A percentile compares a stretch with the other conserved stretches of the same genome.
These are phyloP conservation scores for Saccharomycopsis fibuligera DNA, from an alignment of 805 yeast genomes.

Conservation along the genomic window DNA sequence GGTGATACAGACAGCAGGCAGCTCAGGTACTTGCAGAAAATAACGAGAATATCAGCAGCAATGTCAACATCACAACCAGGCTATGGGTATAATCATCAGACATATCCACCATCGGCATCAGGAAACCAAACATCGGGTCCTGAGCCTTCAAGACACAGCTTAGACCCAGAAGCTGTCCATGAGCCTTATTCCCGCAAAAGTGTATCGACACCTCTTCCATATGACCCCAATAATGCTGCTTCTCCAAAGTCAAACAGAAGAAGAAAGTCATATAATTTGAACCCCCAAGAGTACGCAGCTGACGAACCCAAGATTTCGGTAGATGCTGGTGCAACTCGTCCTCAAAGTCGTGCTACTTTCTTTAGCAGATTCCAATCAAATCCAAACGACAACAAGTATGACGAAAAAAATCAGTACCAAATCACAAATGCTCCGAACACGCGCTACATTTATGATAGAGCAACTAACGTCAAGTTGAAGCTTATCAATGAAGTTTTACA, in stretches of 20 bases:
- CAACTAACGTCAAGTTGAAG: conserved; percentile 7
- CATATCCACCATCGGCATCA: too few species aligned
- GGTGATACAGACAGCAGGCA: too few species aligned
- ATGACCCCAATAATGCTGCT: background rate
- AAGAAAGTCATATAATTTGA: conserved; percentile 8
- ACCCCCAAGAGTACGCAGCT: background rate
- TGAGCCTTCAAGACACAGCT: background rate
- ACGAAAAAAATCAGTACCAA: background rate
- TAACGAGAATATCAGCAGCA: too few species aligned
- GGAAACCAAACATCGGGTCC: too few species aligned
- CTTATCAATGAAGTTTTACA: conserved; percentile 9
- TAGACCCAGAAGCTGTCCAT: background rate
- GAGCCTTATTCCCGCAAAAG: background rate
- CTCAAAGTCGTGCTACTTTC: conserved; percentile 1
- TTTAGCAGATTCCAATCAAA: conserved; percentile 10
- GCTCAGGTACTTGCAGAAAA: too few species aligned
- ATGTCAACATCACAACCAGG: too few species aligned
- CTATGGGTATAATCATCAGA: too few species aligned
- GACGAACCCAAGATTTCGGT: too few species aligned
- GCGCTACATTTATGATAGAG: background rate
- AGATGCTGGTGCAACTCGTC: background rate
- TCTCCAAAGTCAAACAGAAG: conserved; percentile 2
- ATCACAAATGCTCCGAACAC: background rate
- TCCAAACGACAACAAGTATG: conserved; percentile 8
- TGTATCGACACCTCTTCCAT: background rate